Evolutionary conservation across 768 basidiomycete genomes (phyloP), one percentile per base, ranked within the genome.

Genomic region (Scleroderma citrinum): DNA sequence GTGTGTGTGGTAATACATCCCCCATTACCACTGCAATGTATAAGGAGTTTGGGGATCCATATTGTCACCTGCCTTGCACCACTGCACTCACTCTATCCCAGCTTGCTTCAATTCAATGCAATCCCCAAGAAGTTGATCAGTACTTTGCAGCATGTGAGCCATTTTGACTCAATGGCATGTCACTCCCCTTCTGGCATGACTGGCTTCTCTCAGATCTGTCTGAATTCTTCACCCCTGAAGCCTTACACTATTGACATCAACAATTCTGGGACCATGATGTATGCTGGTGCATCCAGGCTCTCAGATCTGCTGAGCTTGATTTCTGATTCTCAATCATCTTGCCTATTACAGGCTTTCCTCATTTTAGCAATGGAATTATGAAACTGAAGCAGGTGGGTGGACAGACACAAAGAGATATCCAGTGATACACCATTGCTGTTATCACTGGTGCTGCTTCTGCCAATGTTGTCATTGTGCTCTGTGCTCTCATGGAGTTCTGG

Each of bases 381-480:
- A 53, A 55, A 10, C 48, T 75, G 11, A 74, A 73, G 40, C 74
- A 76, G 51, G 67, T 72, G 0, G 69, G 69, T 21, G 70, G 73
- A 0, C 31, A 62, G 7, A 69, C 69, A 23, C 69, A 75, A 44
- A 40, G 67, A 2, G 65, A 76, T 24, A 56, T 74, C 1, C 63
- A 75, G 48, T 47, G 55, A 6, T 67, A 67, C 37, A 49, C 75
- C 7, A 38, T 76, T 11, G 41, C 56, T 7, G 50, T 70, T 11
- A 66, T 74, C 31, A 64, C 68, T 38, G 68, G 65, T 17, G 65
- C 57, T 45, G 65, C 65, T 13, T 46, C 64, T 2, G 29, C 26
- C 2, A 7, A 46, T 7, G 65, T 75, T 42, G 50, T 76, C 14
- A 51, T 47, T 36, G 64, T 68, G 1, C 45, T 76, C 24, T 57